Evolutionary conservation across 2,329 filamentous ascomycete species (phyloP).

Genomic region (Ustulina deusta): DNA sequence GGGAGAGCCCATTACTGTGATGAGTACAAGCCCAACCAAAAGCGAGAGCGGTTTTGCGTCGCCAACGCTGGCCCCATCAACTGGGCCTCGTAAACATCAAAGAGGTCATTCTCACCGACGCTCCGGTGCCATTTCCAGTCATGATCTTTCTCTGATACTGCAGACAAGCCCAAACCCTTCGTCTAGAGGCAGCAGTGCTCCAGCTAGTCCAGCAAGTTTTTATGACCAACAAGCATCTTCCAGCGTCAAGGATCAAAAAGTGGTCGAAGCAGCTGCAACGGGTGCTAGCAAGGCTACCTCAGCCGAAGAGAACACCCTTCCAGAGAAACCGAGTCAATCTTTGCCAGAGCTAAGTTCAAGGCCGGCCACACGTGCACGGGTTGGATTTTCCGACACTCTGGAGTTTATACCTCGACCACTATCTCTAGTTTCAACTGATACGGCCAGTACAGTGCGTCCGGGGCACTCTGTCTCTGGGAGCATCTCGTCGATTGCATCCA

Average conservation of each 20-base stretch:
- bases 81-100: conserved; percentile 60
- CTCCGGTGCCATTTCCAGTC: conserved; percentile 84
- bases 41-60: conserved; percentile 68
- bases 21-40: conserved; percentile 78
- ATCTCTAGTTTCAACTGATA: conserved; percentile 86
- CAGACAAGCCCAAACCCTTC: conserved; percentile 65
- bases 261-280: conserved; percentile 34
- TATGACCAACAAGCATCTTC: conserved; percentile 50
- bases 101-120: conserved; percentile 84
- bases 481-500: conserved; percentile 80
- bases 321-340: conserved; percentile 46
- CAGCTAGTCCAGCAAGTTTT: conserved; percentile 68
- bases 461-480: conserved; percentile 82
- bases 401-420: conserved; percentile 86
- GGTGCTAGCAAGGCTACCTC: conserved; percentile 34
- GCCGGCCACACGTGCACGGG: conserved; percentile 68
- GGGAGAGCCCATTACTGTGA: conserved; percentile 68
- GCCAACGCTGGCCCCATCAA: conserved; percentile 64
- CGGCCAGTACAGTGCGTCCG: conserved; percentile 78
- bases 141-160: conserved; percentile 80
- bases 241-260: conserved; percentile 32
- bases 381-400: conserved; percentile 86
- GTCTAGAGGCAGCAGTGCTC: conserved; percentile 70
- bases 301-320: conserved; percentile 46
- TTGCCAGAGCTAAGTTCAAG: conserved; percentile 44